Conservation (phyloP, 2,329 filamentous ascomycete genomes). For the Zymoseptoria ardabiliae region DNA sequence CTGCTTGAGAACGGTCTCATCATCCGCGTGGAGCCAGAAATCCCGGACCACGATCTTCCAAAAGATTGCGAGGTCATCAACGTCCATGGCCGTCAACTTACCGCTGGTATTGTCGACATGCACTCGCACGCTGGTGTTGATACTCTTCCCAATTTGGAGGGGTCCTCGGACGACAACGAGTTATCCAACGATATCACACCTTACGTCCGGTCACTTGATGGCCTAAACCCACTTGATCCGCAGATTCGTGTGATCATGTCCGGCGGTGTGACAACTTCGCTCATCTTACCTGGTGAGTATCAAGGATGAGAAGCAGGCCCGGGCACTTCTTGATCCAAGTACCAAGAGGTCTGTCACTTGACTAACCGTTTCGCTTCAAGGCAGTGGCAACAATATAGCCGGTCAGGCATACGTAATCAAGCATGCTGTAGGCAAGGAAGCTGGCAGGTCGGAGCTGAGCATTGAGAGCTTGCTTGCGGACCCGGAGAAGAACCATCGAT, state of each 20-base stretch:
- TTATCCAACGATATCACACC: conserved; percentile 58
- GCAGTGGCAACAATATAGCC: conserved; percentile 61
- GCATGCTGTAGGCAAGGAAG: conserved; percentile 53
- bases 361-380: too few species aligned
- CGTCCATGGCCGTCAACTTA: conserved; percentile 54
- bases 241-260: conserved; percentile 60
- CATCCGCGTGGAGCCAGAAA: conserved; percentile 43
- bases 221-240: conserved; percentile 54
- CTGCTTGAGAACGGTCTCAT: conserved; percentile 56
- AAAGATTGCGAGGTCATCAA: conserved; percentile 48
- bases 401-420: conserved; percentile 65
- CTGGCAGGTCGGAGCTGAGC: conserved; percentile 57
- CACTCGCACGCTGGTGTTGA: conserved; percentile 59
- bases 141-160: conserved; percentile 48
- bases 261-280: conserved; percentile 62
- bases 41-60: conserved; percentile 39
- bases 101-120: conserved; percentile 64
- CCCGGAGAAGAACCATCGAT: conserved; percentile 58
- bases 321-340: too few species aligned
- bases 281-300: conserved; percentile 52
- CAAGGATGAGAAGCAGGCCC: too few species aligned
- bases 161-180: conserved; percentile 57
- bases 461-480: conserved; percentile 58
- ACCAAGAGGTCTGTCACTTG: too few species aligned
- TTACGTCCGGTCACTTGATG: conserved; percentile 60